Evolutionary conservation across 148 eudicot species (phyloP).

Genomic region (Silene conica): DNA sequence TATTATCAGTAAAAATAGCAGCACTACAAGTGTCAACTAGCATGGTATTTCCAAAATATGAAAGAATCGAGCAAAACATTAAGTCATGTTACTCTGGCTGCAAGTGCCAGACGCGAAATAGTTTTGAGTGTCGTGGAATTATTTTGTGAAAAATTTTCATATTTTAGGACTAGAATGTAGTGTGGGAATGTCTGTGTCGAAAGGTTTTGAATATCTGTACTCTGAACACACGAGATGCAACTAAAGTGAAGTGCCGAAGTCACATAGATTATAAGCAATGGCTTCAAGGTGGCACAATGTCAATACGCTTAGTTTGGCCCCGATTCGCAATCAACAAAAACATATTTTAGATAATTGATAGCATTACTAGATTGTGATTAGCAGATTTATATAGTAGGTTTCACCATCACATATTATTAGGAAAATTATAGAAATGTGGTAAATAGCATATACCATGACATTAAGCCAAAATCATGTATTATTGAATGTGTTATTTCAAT

Average conservation of each 20-base stretch:
- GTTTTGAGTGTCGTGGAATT: background rate
- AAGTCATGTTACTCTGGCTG: background rate
- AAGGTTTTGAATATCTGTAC: background rate
- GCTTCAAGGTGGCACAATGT: no score
- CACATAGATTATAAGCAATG: background rate
- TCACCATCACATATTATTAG: no score
- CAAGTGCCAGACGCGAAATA: no score
- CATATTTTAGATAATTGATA: no score
- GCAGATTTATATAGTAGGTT: no score
- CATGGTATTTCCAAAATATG: background rate
- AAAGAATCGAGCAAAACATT: background rate
- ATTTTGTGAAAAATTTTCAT: background rate
- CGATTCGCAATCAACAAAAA: no score
- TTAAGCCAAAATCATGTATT: no score
- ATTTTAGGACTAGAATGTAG: background rate
- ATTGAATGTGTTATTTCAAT: no score
- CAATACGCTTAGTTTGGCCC: no score
- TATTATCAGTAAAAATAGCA: background rate
- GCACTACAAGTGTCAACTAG: background rate
- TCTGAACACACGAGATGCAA: background rate
- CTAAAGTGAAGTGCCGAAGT: background rate
- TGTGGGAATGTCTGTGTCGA: background rate
- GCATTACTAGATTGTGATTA: no score
- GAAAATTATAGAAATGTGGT: no score
- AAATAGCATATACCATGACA: no score